These are phyloP conservation scores for Botryotinia calthae DNA, from an alignment of 2,329 filamentous ascomycete species.

Conservation along the genomic window DNA sequence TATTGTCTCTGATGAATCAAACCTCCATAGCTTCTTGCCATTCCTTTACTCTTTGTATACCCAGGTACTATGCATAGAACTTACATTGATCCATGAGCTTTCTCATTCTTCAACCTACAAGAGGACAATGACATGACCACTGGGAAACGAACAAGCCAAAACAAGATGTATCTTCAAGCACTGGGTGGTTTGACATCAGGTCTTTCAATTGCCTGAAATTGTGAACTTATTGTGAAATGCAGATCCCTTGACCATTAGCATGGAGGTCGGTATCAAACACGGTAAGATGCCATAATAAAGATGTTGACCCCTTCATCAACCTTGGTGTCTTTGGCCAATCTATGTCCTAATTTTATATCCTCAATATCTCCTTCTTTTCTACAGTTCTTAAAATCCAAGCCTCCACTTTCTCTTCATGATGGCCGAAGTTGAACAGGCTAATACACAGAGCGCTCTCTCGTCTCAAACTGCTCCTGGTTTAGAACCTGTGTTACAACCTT, in stretches of 20 bases:
- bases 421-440: background rate
- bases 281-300: conserved; percentile 8
- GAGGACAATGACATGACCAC: background rate
- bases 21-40: background rate
- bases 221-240: background rate
- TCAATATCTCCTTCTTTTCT: background rate
- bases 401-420: background rate
- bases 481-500: background rate
- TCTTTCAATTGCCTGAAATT: background rate
- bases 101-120: background rate
- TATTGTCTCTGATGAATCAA: too few species aligned
- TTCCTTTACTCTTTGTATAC: background rate
- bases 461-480: background rate
- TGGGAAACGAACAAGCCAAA: background rate
- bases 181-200: background rate
- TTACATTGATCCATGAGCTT: background rate
- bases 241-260: background rate
- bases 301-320: background rate
- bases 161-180: background rate
- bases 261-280: background rate
- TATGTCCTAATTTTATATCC: conserved; percentile 7
- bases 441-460: background rate
- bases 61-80: background rate
- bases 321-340: conserved; percentile 13
- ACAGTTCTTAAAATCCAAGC: background rate